Conservation (phyloP, 495 filamentous ascomycete genomes). For the Neurospora sp. region DNA sequence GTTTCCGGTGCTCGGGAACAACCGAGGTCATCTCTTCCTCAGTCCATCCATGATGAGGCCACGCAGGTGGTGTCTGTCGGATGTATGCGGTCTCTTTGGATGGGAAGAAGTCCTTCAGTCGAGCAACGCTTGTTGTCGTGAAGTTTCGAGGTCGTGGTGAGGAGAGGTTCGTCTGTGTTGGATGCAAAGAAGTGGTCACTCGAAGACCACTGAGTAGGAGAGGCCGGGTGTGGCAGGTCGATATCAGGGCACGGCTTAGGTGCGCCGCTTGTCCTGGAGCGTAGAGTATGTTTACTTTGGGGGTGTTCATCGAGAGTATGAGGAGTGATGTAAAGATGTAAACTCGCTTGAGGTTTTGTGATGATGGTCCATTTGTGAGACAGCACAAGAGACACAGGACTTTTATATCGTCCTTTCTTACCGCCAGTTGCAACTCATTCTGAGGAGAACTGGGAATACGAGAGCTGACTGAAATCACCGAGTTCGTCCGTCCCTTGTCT, state of each 20-base stretch:
- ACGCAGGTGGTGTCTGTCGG: slow-evolving; percentile 45
- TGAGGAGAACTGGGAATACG: neutral
- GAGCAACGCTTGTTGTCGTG: slow-evolving; percentile 29
- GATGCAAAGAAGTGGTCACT: slow-evolving; percentile 3
- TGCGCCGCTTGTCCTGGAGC: slow-evolving; percentile 25
- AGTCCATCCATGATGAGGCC: slow-evolving; percentile 57
- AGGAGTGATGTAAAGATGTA: neutral
- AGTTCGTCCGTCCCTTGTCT: neutral
- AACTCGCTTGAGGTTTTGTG: neutral
- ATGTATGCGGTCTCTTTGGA: slow-evolving; percentile 37
- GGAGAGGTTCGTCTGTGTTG: neutral
- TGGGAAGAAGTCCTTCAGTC: slow-evolving; percentile 38
- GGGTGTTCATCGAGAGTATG: slow-evolving; percentile 15
- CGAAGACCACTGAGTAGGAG: slow-evolving; percentile 16
- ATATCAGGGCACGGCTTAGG: slow-evolving; percentile 19
- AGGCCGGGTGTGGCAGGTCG: slow-evolving; percentile 9
- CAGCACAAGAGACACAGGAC: neutral
- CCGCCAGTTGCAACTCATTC: neutral
- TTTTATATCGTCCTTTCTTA: neutral
- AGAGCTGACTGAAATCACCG: neutral
- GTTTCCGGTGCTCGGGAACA: slow-evolving; percentile 28
- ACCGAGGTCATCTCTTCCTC: slow-evolving; percentile 37
- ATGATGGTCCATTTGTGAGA: neutral
- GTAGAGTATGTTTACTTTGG: slow-evolving; percentile 23
- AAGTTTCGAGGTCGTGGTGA: slow-evolving; percentile 20